A percentile compares a stretch with the other conserved stretches of the same genome.
phyloP scores from a whole-genome alignment of 441 rosid species.

The Metrosideros polymorpha region DNA sequence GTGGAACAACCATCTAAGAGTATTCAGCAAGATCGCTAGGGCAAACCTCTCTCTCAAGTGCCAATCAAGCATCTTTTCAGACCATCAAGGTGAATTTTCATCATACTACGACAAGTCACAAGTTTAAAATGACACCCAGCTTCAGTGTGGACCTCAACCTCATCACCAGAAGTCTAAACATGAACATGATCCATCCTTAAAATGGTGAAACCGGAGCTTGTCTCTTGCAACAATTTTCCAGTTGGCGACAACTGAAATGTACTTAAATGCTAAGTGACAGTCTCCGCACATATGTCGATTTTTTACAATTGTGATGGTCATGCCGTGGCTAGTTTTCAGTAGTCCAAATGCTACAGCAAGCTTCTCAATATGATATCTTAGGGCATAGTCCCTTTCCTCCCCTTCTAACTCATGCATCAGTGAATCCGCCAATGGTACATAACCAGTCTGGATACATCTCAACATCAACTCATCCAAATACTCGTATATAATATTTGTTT shows the following conservation, averaged over 20 bases:
- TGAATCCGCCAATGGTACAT: constrained; percentile 38
- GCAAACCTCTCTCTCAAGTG: not conserved
- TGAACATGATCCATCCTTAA: constrained; percentile 62
- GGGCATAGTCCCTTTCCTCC: constrained; percentile 76
- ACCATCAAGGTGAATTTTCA: not conserved
- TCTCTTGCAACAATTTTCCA: constrained; percentile 73
- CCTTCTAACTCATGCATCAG: constrained; percentile 85
- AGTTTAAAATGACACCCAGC: not conserved
- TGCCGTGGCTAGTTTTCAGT: constrained; percentile 36
- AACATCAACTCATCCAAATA: constrained; percentile 63
- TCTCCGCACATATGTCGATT: constrained; percentile 82
- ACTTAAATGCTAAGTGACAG: constrained; percentile 72
- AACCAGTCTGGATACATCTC: constrained; percentile 65
- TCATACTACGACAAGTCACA: not conserved
- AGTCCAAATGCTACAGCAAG: constrained; percentile 79
- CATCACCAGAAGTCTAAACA: constrained; percentile 69
- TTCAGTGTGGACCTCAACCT: not conserved
- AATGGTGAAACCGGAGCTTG: constrained; percentile 76
- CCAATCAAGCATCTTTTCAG: not conserved
- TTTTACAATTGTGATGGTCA: constrained; percentile 46
- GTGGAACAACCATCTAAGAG: not conserved
- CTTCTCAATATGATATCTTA: constrained; percentile 82
- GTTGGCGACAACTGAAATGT: constrained; percentile 39
- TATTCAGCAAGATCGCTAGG: not conserved
- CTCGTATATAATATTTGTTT: constrained; percentile 38